These are phyloP conservation scores for Fusarium incarnatum DNA, from an alignment of 2,329 filamentous ascomycete species.

Conservation along the genomic window DNA sequence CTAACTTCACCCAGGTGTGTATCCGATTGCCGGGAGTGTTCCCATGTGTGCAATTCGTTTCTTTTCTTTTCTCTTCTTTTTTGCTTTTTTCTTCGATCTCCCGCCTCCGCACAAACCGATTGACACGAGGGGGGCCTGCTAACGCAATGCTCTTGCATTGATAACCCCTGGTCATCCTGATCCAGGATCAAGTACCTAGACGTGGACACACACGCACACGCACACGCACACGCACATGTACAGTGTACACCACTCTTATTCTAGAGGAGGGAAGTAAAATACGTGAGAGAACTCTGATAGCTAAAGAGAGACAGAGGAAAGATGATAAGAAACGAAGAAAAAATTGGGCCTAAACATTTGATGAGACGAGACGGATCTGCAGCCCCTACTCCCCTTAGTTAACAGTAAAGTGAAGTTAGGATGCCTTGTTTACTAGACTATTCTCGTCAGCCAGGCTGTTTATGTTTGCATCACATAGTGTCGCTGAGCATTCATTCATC, in stretches of 20 bases:
- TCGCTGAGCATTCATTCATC: conserved; percentile 8
- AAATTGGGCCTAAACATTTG: conserved; percentile 12
- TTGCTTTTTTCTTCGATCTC: conserved; percentile 41
- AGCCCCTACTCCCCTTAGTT: conserved; percentile 22
- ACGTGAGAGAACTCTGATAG: conserved; percentile 5
- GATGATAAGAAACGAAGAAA: background rate
- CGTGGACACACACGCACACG: background rate
- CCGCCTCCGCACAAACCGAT: conserved; percentile 38
- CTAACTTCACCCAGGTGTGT: conserved; percentile 26
- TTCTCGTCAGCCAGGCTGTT: background rate
- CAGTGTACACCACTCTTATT: background rate
- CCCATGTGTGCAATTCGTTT: conserved; percentile 15
- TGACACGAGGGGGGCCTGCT: conserved; percentile 28
- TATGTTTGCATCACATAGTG: conserved; percentile 27
- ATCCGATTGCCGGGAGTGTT: conserved; percentile 12
- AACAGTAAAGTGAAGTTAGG: conserved; percentile 3
- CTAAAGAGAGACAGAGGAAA: background rate
- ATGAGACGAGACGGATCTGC: conserved; percentile 39
- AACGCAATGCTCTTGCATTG: conserved; percentile 15
- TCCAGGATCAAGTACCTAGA: conserved; percentile 9
- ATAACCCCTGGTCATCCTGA: conserved; percentile 23
- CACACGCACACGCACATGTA: too few species aligned
- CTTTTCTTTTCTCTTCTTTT: conserved; percentile 38
- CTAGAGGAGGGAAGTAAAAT: conserved; percentile 7
- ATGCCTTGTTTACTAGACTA: conserved; percentile 5